These are phyloP conservation scores for Neurospora sp. DNA, from an alignment of 495 filamentous ascomycete species.

Conservation along the genomic window DNA sequence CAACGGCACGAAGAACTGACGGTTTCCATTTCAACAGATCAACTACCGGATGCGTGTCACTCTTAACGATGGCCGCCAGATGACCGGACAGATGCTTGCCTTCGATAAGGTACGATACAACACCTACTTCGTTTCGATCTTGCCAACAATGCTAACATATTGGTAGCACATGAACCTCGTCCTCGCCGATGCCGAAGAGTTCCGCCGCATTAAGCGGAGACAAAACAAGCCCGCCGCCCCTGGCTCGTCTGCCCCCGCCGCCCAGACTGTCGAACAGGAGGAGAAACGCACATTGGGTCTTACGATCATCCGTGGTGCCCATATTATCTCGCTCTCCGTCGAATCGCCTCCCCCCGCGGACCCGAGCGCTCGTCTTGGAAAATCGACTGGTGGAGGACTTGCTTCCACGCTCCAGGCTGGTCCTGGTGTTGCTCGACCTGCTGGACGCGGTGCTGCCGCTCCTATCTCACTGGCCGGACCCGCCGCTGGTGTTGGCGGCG, in stretches of 20 bases:
- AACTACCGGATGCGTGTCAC: constrained; percentile 98
- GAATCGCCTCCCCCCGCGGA: constrained; percentile 96
- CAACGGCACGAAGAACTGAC: constrained; percentile 22
- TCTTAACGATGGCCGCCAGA: constrained; percentile 88
- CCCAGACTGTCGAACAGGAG: constrained; percentile 70
- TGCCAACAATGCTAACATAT: constrained; percentile 12
- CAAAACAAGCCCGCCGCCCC: constrained; percentile 66
- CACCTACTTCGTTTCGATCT: background rate
- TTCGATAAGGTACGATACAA: constrained; percentile 73
- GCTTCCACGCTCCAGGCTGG: constrained; percentile 65
- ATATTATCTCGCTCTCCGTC: constrained; percentile 89
- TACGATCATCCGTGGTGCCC: constrained; percentile 86
- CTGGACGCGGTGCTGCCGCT: constrained; percentile 67
- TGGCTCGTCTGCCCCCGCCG: constrained; percentile 40
- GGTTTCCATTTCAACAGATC: constrained; percentile 49
- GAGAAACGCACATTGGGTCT: constrained; percentile 94
- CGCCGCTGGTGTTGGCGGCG: constrained; percentile 78
- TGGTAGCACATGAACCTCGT: constrained; percentile 96
- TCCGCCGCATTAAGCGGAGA: constrained; percentile 88
- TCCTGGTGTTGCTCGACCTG: constrained; percentile 83
- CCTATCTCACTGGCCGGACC: constrained; percentile 80
- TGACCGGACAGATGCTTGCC: constrained; percentile 93
- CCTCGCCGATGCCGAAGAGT: constrained; percentile 97
- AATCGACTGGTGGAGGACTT: constrained; percentile 57
- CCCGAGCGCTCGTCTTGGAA: constrained; percentile 78